Base-by-base conservation (phyloP, 192 early-diverging fungal species). In the Entomortierella beljakovae region DNA sequence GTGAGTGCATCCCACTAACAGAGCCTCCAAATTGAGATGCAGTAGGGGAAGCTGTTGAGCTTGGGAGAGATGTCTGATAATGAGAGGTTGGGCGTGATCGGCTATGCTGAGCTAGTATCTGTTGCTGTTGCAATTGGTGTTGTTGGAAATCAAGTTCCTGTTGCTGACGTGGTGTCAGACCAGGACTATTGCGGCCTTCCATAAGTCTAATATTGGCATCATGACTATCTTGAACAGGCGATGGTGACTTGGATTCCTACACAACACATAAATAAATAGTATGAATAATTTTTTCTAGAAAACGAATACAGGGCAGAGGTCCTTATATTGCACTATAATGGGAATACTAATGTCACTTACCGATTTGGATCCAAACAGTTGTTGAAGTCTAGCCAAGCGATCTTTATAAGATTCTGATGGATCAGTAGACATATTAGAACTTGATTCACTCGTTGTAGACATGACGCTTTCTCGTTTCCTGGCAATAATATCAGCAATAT, bases 341-440 rank as follows among this genome's bases (percentile, higher is more conserved):
- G n/a, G n/a, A n/a, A n/a, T n/a, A n/a, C n/a, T n/a, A n/a, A n/a
- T n/a, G n/a, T 18, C 28, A 38, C 58, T 68, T 76, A 76, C 72
- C 52, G 59, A 63, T 50, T 77, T 77, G 29, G 56, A 81, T 49
- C 84, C 81, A 90, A 86, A 87, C 77, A 83, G 80, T 65, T 89
- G 89, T 64, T 92, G 89, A 38, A 92, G 61, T 58, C 83, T 80
- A n/a, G 83, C 60, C 16, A 92, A 63, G 26, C 84, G 81, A 65
- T 90, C 81, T 33, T 88, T 85, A 48, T 90, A 87, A 2, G 69
- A 68, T 48, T 81, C 81, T 4, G 75, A 62, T 52, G 61, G 66
- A 40, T 69, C 75, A 3, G 56, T 49, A 1, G 71, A 61, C 10
- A 50, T 23, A n/a, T n/a, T n/a, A 18, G 43, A 23, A 1, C 56